phyloP scores from a whole-genome alignment of 2,329 filamentous ascomycete species.

The Penicillium sp. region DNA sequence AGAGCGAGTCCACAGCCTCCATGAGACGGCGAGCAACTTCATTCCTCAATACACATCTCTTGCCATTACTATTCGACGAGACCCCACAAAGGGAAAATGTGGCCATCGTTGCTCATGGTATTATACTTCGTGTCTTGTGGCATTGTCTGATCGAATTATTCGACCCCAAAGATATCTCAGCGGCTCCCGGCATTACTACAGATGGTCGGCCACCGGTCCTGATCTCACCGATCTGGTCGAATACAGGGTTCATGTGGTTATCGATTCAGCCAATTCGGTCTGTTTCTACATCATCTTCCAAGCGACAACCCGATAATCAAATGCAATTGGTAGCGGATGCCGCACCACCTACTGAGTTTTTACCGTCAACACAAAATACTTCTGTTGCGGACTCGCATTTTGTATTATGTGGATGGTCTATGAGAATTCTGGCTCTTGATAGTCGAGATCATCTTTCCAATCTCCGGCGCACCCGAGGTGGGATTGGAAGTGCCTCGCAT shows the following conservation, averaged over 20 bases:
- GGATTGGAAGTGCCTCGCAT: constrained; percentile 71
- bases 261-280: constrained; percentile 23
- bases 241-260: constrained; percentile 59
- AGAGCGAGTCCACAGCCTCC: constrained; percentile 62
- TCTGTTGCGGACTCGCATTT: background rate
- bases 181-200: constrained; percentile 22
- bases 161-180: constrained; percentile 41
- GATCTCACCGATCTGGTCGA: constrained; percentile 57
- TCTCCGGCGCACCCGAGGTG: constrained; percentile 73
- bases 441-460: constrained; percentile 64
- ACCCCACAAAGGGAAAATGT: constrained; percentile 43
- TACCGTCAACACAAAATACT: background rate
- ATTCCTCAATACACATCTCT: constrained; percentile 63
- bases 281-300: background rate
- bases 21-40: constrained; percentile 60
- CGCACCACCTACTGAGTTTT: background rate
- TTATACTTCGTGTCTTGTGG: constrained; percentile 68
- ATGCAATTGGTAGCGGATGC: background rate
- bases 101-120: constrained; percentile 75
- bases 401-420: constrained; percentile 39
- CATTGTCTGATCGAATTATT: constrained; percentile 57
- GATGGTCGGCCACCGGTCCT: constrained; percentile 40
- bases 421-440: constrained; percentile 60
- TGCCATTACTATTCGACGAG: constrained; percentile 49
- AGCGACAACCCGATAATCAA: background rate